phyloP scores from a whole-genome alignment of 78 protist species.

The Dictyostelium capitatum region DNA sequence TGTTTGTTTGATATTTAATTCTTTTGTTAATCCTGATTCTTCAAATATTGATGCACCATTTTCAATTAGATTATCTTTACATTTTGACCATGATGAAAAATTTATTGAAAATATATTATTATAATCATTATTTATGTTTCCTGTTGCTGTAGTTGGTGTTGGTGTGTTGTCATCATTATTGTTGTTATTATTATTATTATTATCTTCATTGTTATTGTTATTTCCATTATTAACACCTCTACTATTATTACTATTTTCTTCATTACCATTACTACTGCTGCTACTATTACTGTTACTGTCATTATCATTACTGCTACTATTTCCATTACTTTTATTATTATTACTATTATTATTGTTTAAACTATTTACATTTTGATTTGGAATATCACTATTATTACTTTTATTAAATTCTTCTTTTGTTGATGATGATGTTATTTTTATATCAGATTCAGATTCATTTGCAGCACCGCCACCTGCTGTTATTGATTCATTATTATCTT shows the following conservation, averaged over 20 bases:
- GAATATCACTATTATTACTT: background rate
- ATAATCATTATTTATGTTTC: background rate
- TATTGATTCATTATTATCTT: constrained; percentile 10
- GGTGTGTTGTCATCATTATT: background rate
- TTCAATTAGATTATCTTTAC: constrained; percentile 19
- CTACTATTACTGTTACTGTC: background rate
- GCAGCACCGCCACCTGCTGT: background rate
- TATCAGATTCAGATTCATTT: background rate
- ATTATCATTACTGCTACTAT: background rate
- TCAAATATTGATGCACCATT: constrained; percentile 23
- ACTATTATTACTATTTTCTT: background rate
- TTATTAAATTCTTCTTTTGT: background rate
- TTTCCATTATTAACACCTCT: background rate
- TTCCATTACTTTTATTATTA: background rate
- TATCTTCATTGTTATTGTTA: background rate
- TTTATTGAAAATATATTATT: constrained; percentile 62
- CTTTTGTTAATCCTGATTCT: constrained; percentile 31
- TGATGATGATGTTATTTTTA: background rate
- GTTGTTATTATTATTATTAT: background rate
- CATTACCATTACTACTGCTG: background rate
- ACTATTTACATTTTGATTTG: background rate
- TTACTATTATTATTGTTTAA: background rate
- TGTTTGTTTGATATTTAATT: background rate
- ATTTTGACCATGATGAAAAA: constrained; percentile 60
- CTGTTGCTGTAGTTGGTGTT: background rate